These are phyloP conservation scores for Dactylellina drechsleri DNA, from an alignment of 2,329 filamentous ascomycete genomes.

Conservation along the genomic window DNA sequence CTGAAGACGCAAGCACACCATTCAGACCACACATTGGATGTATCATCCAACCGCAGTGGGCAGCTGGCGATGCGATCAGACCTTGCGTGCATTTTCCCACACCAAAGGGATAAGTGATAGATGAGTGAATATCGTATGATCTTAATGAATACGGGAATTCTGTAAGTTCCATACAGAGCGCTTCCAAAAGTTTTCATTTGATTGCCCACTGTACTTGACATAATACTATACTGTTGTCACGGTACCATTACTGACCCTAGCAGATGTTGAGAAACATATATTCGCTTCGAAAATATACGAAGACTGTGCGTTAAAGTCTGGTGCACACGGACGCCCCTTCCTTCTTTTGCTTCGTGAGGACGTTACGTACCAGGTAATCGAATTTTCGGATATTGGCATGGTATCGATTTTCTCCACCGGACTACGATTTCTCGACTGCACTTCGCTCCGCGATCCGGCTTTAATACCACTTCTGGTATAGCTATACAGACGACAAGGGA, in stretches of 20 bases:
- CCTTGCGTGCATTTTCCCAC: conserved; percentile 46
- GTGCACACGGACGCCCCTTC: conserved; percentile 34
- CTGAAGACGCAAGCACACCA: conserved; percentile 31
- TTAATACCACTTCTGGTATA: conserved; percentile 43
- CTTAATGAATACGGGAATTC: conserved; percentile 20
- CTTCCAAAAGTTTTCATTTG: neutral
- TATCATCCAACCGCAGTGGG: conserved; percentile 40
- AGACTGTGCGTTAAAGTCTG: conserved; percentile 17
- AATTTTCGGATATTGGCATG: conserved; percentile 29
- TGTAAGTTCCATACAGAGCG: conserved; percentile 7
- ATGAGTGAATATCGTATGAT: conserved; percentile 22
- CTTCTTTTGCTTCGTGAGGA: conserved; percentile 6
- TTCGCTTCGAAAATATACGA: conserved; percentile 50
- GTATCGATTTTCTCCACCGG: neutral
- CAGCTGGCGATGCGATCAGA: conserved; percentile 41
- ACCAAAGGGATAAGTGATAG: conserved; percentile 9
- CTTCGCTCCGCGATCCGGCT: conserved; percentile 27
- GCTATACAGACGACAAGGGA: conserved; percentile 2
- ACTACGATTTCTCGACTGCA: neutral
- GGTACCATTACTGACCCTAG: conserved; percentile 40
- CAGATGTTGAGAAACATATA: conserved; percentile 43
- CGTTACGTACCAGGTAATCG: neutral
- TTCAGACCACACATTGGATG: conserved; percentile 14
- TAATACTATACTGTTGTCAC: neutral
- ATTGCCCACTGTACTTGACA: neutral